Base-by-base conservation (phyloP, 1,284 basidiomycete species). In the Uromyces viciae-fabae region DNA sequence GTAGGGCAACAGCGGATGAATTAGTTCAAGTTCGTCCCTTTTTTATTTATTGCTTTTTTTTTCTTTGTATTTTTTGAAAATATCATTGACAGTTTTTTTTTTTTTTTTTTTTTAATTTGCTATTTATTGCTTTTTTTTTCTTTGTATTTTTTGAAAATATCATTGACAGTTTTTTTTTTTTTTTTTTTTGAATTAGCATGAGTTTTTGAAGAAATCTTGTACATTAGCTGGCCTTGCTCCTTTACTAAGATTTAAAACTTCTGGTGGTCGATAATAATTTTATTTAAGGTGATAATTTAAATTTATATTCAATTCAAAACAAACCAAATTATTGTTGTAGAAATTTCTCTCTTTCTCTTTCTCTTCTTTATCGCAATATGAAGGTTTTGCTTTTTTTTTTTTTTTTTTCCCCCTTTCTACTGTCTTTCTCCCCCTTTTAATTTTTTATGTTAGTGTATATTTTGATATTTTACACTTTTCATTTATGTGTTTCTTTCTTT, bases 1-100 rank as follows among this genome's bases (percentile, higher is more conserved):
- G 94, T 86, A 89, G 97, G 69, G 96, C 96, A 66, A 97, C 93
- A 5, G 95, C 95, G 38, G 91, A 91, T 79, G 96, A 99, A 87
- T 87, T 99, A 82, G 87, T 98, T 15, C 91, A 93, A 87, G 94
- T 95, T 82, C 82, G 92, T 88, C 56, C 46, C 71, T 28, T 25
- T 71, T 52, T 64, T 43, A 25, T 15, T 7, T 33, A 49, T 71
- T n/a, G 60, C 68, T 56, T 68, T 81, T 40, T 42, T 75, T 28
- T 64, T 69, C 5, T 77, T 60, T 73, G 22, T 36, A 15, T 52
- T 64, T 71, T n/a, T 9, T n/a, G 15, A 31, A 14, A n/a, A n/a
- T 40, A 56, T 56, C 52, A 7, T 8, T 28, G 4, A 17, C 75
- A n/a, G 14, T 17, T 42, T 19, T 75, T 25, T 43, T 69, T 72